Percentiles rank a stretch among this genome's conserved stretches.
phyloP scores from a whole-genome alignment of 768 basidiomycete species.

The Amanita inopinata region DNA sequence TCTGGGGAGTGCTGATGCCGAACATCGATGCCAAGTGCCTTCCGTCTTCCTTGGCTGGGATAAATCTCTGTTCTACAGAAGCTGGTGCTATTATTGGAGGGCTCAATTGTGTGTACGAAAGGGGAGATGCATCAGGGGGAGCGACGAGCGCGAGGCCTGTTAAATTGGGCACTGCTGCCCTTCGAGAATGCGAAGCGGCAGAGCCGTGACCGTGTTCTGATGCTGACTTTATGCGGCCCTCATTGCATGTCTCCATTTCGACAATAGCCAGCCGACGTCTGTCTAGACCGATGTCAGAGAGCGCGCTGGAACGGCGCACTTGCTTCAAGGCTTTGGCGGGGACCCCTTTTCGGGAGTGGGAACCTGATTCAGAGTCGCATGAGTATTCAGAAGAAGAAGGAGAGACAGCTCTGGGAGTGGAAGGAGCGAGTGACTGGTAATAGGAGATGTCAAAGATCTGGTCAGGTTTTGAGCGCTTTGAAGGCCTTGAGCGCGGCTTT shows the following conservation, averaged over 20 bases:
- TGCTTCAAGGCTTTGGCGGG: constrained; percentile 19
- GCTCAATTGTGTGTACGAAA: constrained; percentile 40
- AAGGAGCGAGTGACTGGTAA: constrained; percentile 12
- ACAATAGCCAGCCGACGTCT: constrained; percentile 61
- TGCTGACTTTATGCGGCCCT: constrained; percentile 19
- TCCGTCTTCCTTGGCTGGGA: too few relatives aligned
- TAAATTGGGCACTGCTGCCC: constrained; percentile 30
- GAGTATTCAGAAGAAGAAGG: constrained; percentile 45
- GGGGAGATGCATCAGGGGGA: constrained; percentile 57
- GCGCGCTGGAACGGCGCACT: constrained; percentile 38
- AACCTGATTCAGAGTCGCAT: constrained; percentile 25
- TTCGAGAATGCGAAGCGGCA: constrained; percentile 27
- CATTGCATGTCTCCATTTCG: constrained; percentile 37
- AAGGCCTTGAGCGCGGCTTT: neutral
- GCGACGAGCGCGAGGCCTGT: constrained; percentile 58
- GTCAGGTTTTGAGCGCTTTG: neutral
- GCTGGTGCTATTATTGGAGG: too few relatives aligned
- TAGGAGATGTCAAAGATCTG: constrained; percentile 10
- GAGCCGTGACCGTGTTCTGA: constrained; percentile 3
- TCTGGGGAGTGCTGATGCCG: neutral
- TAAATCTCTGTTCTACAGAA: too few relatives aligned
- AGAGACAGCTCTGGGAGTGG: constrained; percentile 16
- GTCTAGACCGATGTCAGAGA: constrained; percentile 52
- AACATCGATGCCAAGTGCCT: too few relatives aligned
- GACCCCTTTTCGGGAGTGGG: constrained; percentile 16